Evolutionary conservation across 257 asterid genomes (phyloP), one percentile per base, ranked within the genome.

Genomic region (Leonotis leonurus): DNA sequence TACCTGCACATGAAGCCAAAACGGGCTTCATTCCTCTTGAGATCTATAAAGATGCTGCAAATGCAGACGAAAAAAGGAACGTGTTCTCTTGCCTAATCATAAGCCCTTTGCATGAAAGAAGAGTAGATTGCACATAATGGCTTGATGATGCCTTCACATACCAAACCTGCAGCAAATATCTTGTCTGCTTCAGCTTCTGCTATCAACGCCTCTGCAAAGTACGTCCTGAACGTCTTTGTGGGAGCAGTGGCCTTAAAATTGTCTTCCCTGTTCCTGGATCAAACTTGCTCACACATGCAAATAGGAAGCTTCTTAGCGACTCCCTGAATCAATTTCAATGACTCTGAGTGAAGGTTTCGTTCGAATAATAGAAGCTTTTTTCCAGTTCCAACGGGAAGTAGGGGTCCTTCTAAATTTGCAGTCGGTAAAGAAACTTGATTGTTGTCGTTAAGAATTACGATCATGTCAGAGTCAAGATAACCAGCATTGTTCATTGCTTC

Each of bases 401-500:
- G 68, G 0, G 96, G 98, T 3, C 96, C 96, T 9, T 88, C 98
- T 33, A 91, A 67, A 60, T 87, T 85, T 26, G 98, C 96, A 37
- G 98, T 91, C 24, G 98, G 98, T 52, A 91, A 77, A 2, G 98
- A 91, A 43, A 91, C 98, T 84, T 91, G 98, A 64, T 89, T 88
- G 83, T 91, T 88, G 82, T 91, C 98, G 8, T 91, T 91, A 44
- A 91, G 93, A 45, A 91, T 85, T 45, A 91, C 98, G 60, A 91
- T 91, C 98, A 91, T 91, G 71, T 91, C 98, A 0, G 98, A 88
- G 65, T 91, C 98, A 6, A 91, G 77, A 80, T 88, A 91, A 22
- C 98, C 98, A 8, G 96, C 98, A 35, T 91, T 91, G 71, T 91
- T 88, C 98, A 91, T 88, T 22, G 98, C 98, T 75, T 91, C 98